These are phyloP conservation scores for Colletotrichum paranaense DNA, from an alignment of 2,329 filamentous ascomycete species.

Conservation along the genomic window DNA sequence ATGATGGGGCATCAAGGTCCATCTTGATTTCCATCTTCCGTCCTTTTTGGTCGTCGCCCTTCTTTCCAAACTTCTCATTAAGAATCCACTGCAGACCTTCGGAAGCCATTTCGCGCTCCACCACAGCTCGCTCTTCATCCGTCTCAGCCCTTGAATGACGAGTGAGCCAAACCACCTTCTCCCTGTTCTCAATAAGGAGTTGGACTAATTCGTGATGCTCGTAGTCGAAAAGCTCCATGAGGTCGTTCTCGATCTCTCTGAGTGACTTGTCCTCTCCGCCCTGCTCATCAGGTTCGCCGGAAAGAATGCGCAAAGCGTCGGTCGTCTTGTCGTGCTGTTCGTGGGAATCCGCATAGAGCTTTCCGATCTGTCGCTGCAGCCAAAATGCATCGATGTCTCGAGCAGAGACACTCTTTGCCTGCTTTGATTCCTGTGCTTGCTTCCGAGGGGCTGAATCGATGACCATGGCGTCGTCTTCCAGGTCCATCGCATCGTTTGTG, in stretches of 20 bases:
- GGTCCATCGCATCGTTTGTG: slow-evolving; percentile 49
- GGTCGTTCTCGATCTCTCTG: slow-evolving; percentile 95
- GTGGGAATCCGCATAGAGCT: slow-evolving; percentile 90
- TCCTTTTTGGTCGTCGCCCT: slow-evolving; percentile 68
- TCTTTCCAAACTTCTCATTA: slow-evolving; percentile 85
- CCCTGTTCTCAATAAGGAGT: slow-evolving; percentile 89
- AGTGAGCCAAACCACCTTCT: slow-evolving; percentile 96
- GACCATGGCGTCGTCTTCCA: slow-evolving; percentile 78
- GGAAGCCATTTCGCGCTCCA: slow-evolving; percentile 92
- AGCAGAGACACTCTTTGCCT: slow-evolving; percentile 76
- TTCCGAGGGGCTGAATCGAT: slow-evolving; percentile 74
- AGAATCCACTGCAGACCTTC: slow-evolving; percentile 89
- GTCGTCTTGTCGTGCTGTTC: slow-evolving; percentile 93
- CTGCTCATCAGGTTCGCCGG: slow-evolving; percentile 75
- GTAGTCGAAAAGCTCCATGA: slow-evolving; percentile 98
- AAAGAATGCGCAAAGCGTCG: slow-evolving; percentile 84
- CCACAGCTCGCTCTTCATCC: slow-evolving; percentile 77
- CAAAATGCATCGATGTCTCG: slow-evolving; percentile 97
- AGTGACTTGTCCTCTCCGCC: slow-evolving; percentile 86
- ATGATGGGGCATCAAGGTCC: slow-evolving; percentile 83
- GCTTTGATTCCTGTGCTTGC: slow-evolving; percentile 58
- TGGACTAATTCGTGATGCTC: slow-evolving; percentile 94
- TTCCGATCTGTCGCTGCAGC: slow-evolving; percentile 92
- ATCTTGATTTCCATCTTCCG: slow-evolving; percentile 90
- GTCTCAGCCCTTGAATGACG: slow-evolving; percentile 85